Conservation (phyloP, 208 protist genomes). For the Borovskyia barvae region DNA sequence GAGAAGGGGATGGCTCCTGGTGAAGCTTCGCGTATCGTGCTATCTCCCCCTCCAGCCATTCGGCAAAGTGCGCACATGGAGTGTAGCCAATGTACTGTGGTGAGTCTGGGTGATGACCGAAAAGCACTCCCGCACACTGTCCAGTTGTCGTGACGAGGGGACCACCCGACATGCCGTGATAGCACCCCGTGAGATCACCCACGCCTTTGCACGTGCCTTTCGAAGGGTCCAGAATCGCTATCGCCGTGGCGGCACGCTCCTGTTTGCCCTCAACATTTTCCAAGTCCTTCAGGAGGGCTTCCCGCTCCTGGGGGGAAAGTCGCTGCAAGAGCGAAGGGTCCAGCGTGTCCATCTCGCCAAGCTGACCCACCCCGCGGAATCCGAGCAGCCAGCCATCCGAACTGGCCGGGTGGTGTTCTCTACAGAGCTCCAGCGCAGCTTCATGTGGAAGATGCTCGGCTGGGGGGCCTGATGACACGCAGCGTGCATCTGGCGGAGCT, state of each 20-base stretch:
- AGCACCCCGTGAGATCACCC: constrained; percentile 37
- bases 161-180: constrained; percentile 80
- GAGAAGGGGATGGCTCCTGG: too few species aligned
- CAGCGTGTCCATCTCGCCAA: constrained; percentile 76
- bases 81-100: constrained; percentile 51
- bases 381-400: constrained; percentile 29
- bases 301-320: constrained; percentile 39
- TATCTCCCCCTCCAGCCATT: constrained; percentile 31
- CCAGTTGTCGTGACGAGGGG: constrained; percentile 38
- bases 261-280: constrained; percentile 70
- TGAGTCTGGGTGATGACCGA: constrained; percentile 61
- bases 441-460: background rate
- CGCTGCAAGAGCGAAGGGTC: constrained; percentile 64
- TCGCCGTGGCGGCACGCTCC: constrained; percentile 6
- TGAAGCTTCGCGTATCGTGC: constrained; percentile 2
- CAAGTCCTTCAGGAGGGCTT: constrained; percentile 48
- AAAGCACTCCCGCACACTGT: constrained; percentile 61
- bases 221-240: constrained; percentile 46
- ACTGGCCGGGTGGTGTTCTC: background rate
- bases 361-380: constrained; percentile 53
- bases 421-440: constrained; percentile 9
- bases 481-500: background rate
- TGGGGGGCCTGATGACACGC: background rate
- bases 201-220: constrained; percentile 54
- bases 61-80: constrained; percentile 34